Conservation (phyloP, 192 early-diverging fungal genomes). For the Podila epicladia region DNA sequence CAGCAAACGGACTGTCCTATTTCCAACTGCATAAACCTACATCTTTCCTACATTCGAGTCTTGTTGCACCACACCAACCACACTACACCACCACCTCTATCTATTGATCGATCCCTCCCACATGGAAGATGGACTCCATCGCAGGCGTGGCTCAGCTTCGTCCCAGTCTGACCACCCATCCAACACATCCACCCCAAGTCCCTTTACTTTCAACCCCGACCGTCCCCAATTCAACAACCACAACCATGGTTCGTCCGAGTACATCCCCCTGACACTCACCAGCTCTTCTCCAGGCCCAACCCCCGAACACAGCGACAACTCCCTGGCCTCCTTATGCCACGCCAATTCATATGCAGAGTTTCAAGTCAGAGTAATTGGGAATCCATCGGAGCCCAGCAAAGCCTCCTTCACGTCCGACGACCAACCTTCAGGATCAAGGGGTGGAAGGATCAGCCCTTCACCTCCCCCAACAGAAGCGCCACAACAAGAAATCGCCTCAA, state of each 20-base stretch:
- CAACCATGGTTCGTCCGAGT: neutral
- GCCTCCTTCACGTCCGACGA: too few species aligned
- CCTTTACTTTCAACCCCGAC: neutral
- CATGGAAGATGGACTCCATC: slow-evolving; percentile 2
- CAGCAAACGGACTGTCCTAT: too few species aligned
- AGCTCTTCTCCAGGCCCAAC: neutral
- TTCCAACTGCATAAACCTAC: too few species aligned
- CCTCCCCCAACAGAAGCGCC: neutral
- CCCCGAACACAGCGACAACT: neutral
- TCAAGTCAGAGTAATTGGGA: slow-evolving; percentile 19
- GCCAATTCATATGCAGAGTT: slow-evolving; percentile 6
- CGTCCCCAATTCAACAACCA: neutral
- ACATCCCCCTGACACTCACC: neutral
- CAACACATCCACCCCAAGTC: neutral
- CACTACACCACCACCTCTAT: too few species aligned
- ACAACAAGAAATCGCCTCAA: neutral
- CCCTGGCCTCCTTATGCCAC: slow-evolving; percentile 10
- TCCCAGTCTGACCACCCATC: neutral
- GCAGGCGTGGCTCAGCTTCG: slow-evolving; percentile 4
- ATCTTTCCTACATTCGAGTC: too few species aligned
- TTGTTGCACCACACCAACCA: too few species aligned
- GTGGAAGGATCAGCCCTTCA: neutral
- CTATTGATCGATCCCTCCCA: neutral
- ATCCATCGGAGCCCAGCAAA: neutral
- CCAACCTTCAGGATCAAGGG: too few species aligned